Conservation (phyloP, 768 basidiomycete genomes). For the Boletus sp. region DNA sequence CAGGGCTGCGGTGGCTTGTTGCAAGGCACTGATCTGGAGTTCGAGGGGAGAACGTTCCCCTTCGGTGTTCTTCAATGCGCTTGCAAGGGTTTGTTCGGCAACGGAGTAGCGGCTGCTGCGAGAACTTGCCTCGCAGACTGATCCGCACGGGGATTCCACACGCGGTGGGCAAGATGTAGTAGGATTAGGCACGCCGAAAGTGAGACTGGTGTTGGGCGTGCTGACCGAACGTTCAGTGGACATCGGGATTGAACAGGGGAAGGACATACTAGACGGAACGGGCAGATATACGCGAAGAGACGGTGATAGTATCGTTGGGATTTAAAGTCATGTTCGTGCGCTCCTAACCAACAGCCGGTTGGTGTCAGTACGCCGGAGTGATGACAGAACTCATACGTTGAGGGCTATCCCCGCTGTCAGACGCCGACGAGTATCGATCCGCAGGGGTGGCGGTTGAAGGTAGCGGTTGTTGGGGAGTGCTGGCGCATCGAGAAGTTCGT, state of each 20-base stretch:
- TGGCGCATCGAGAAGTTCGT: conserved; percentile 19
- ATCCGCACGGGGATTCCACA: conserved; percentile 27
- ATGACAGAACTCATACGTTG: conserved; percentile 11
- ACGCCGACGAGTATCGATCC: conserved; percentile 13
- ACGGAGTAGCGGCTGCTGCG: conserved; percentile 42
- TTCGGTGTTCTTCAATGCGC: conserved; percentile 34
- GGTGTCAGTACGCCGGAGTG: not conserved
- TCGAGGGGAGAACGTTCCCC: conserved; percentile 39
- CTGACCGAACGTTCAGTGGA: conserved; percentile 19
- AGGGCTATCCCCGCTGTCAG: conserved; percentile 3
- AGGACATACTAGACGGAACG: conserved; percentile 19
- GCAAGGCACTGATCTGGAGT: conserved; percentile 47
- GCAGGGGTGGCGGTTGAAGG: conserved; percentile 14
- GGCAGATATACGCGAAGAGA: conserved; percentile 2
- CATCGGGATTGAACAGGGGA: conserved; percentile 11
- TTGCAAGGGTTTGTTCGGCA: conserved; percentile 43
- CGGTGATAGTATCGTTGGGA: not conserved
- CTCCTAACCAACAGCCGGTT: conserved; percentile 15
- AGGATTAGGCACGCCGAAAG: conserved; percentile 18
- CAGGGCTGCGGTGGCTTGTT: conserved; percentile 43
- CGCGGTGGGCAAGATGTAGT: conserved; percentile 5
- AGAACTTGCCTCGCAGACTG: conserved; percentile 24
- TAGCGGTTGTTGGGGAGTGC: not conserved
- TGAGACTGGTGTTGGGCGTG: conserved; percentile 19
- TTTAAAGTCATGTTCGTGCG: conserved; percentile 18